These are phyloP conservation scores for Avena insularis DNA, from an alignment of 176 grass and related monocot species.

Conservation along the genomic window DNA sequence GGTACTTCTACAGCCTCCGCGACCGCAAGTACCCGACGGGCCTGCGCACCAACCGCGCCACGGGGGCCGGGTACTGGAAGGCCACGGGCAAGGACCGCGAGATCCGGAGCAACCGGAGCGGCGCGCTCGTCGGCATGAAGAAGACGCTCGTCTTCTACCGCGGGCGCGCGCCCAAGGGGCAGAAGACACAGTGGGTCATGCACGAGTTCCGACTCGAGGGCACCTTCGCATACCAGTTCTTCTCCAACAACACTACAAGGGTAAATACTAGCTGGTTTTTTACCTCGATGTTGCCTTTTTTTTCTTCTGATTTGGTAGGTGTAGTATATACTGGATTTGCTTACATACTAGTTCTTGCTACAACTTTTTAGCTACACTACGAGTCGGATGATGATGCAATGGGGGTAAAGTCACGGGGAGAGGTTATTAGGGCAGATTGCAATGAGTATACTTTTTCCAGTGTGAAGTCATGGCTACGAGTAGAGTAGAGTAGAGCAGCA, in stretches of 20 bases:
- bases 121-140: constrained; percentile 89
- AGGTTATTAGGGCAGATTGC: constrained; percentile 1
- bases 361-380: not conserved
- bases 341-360: no score
- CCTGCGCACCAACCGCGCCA: constrained; percentile 91
- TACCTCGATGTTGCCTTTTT: not conserved
- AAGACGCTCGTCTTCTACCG: constrained; percentile 98
- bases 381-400: not conserved
- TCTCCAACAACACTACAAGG: constrained; percentile 65
- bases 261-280: not conserved
- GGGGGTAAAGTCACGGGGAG: not conserved
- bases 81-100: constrained; percentile 99
- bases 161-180: constrained; percentile 80
- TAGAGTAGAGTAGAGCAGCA: not conserved
- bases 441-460: not conserved
- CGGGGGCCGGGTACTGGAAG: constrained; percentile 91
- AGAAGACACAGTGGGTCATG: constrained; percentile 98
- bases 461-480: constrained; percentile 23
- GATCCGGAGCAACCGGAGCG: constrained; percentile 58
- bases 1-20: constrained; percentile 98
- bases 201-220: constrained; percentile 93
- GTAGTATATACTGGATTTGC: no score
- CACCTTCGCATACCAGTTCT: constrained; percentile 66
- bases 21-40: constrained; percentile 99
- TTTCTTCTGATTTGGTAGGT: no score